phyloP scores from a whole-genome alignment of 1,284 basidiomycete genomes.

The Naganishia albida region DNA sequence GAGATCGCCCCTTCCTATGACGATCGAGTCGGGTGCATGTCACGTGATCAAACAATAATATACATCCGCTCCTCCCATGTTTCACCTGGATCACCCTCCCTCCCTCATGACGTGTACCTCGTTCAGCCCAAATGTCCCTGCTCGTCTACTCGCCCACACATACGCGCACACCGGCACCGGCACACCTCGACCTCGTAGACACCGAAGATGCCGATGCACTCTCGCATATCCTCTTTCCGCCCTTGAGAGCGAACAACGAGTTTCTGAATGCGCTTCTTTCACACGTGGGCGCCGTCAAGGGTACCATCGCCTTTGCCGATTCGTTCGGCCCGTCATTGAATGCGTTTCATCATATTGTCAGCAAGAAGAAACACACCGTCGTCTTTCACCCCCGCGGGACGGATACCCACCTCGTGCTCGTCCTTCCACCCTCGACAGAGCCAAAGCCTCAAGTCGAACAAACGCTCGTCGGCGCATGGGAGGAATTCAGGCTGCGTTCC shows the following conservation, averaged over 20 bases:
- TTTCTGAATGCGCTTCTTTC: not conserved
- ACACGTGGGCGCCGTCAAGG: not conserved
- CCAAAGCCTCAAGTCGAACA: not conserved
- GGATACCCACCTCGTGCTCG: not conserved
- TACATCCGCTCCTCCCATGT: not conserved
- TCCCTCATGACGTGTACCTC: not conserved
- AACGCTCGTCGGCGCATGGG: not conserved
- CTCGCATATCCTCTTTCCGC: conserved; percentile 3
- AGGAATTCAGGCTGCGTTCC: not conserved
- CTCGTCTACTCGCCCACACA: conserved; percentile 1
- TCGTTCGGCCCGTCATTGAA: not conserved
- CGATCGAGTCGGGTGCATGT: conserved; percentile 5
- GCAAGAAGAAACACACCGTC: not conserved
- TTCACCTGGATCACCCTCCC: not conserved
- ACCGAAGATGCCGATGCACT: conserved; percentile 15
- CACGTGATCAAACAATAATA: conserved; percentile 3
- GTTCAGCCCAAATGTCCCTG: not conserved
- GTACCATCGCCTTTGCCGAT: conserved; percentile 1
- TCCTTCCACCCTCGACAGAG: not conserved
- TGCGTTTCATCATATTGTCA: not conserved
- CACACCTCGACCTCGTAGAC: not conserved
- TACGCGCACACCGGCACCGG: not conserved
- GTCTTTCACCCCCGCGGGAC: not conserved
- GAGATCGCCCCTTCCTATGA: not conserved
- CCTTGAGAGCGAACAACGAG: not conserved